phyloP scores from a whole-genome alignment of 495 filamentous ascomycete species.

The Penicilliopsis zonata region DNA sequence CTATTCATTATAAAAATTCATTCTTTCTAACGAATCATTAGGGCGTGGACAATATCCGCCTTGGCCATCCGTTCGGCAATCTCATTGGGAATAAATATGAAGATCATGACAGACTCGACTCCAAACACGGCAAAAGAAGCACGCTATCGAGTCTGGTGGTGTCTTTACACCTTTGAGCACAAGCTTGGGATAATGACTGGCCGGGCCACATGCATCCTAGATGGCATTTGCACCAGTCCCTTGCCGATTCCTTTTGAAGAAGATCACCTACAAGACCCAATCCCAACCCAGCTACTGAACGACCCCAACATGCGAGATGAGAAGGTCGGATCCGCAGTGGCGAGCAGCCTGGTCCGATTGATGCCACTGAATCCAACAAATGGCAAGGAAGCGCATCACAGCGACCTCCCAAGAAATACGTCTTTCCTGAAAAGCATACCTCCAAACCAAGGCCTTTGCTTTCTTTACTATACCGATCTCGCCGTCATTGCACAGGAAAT shows the following conservation, averaged over 20 bases:
- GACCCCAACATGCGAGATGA: slow-evolving; percentile 23
- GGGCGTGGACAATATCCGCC: slow-evolving; percentile 52
- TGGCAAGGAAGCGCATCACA: slow-evolving; percentile 13
- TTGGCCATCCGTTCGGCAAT: slow-evolving; percentile 49
- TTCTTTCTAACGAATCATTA: slow-evolving; percentile 13
- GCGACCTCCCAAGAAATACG: slow-evolving; percentile 12
- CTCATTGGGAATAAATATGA: slow-evolving; percentile 51
- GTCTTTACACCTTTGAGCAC: slow-evolving; percentile 49
- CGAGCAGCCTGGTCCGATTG: slow-evolving; percentile 24
- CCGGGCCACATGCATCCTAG: slow-evolving; percentile 47
- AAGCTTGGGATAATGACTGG: slow-evolving; percentile 51
- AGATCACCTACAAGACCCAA: slow-evolving; percentile 26
- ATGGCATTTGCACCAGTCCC: slow-evolving; percentile 47
- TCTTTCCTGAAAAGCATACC: slow-evolving; percentile 21
- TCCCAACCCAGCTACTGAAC: slow-evolving; percentile 18
- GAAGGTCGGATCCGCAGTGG: slow-evolving; percentile 21
- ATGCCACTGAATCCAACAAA: slow-evolving; percentile 24
- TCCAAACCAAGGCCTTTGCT: slow-evolving; percentile 30
- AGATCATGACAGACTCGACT: slow-evolving; percentile 40
- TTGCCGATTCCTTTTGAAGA: slow-evolving; percentile 48
- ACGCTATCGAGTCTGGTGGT: slow-evolving; percentile 55
- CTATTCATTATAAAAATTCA: not conserved
- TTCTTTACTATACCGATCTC: slow-evolving; percentile 37
- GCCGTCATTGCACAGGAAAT: slow-evolving; percentile 42
- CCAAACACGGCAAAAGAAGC: slow-evolving; percentile 46